Conservation (phyloP, 2,329 filamentous ascomycete genomes). For the Claviceps humidiphila region DNA sequence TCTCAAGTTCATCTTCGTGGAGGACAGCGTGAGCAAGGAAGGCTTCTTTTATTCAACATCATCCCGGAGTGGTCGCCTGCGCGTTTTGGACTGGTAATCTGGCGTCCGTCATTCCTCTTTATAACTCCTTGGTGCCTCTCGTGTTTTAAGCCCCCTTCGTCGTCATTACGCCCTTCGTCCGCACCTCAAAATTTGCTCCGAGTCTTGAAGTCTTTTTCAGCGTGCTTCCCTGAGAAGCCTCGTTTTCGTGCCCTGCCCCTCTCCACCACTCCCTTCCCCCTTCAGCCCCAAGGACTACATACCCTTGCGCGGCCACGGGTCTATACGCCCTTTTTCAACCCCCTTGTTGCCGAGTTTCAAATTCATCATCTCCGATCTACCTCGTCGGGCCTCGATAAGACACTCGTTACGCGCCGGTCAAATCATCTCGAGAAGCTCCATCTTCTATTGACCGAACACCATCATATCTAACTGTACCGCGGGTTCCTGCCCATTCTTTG, state of each 20-base stretch:
- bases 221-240: not conserved
- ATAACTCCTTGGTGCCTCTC: conserved; percentile 1
- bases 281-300: not conserved
- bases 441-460: not conserved
- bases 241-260: not conserved
- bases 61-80: conserved; percentile 4
- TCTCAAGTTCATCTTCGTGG: conserved; percentile 5
- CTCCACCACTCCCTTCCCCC: not conserved
- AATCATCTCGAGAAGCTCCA: not conserved
- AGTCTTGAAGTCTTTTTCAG: conserved; percentile 1
- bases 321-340: not conserved
- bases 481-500: not conserved
- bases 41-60: conserved; percentile 4
- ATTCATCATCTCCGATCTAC: not conserved
- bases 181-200: conserved; percentile 3
- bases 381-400: not conserved
- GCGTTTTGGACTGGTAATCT: conserved; percentile 3
- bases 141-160: conserved; percentile 2
- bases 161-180: conserved; percentile 1
- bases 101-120: conserved; percentile 5
- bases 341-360: not conserved
- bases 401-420: not conserved
- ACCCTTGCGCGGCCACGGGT: not conserved
- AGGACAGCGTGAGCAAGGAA: conserved; percentile 4
- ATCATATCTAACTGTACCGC: conserved; percentile 2